A percentile compares a stretch with the other conserved stretches of the same genome.
Evolutionary conservation across 2,329 filamentous ascomycete species (phyloP).

Genomic region (Myriosclerotinia curreyana): DNA sequence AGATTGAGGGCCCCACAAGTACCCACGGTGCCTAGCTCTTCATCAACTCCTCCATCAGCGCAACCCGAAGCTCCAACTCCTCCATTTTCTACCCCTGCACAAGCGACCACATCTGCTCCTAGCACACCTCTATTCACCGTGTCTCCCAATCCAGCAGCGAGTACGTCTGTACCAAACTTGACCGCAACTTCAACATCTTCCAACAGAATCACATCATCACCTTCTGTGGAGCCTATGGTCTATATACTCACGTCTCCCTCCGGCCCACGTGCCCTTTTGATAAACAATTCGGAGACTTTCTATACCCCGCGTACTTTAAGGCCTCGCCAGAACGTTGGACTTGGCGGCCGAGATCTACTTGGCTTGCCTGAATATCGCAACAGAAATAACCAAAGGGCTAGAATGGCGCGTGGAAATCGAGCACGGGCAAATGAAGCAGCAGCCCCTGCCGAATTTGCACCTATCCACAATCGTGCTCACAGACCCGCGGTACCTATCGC

Average conservation of each 20-base stretch:
- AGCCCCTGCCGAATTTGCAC: slow-evolving; percentile 19
- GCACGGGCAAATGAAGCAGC: slow-evolving; percentile 24
- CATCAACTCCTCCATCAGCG: slow-evolving; percentile 20
- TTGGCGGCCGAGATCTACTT: slow-evolving; percentile 19
- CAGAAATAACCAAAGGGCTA: slow-evolving; percentile 28
- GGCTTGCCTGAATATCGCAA: slow-evolving; percentile 34
- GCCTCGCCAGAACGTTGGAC: slow-evolving; percentile 20
- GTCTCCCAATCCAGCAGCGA: slow-evolving; percentile 15
- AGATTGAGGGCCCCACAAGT: slow-evolving; percentile 27
- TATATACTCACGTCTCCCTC: slow-evolving; percentile 60
- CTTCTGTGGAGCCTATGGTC: slow-evolving; percentile 47
- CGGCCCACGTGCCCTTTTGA: slow-evolving; percentile 56
- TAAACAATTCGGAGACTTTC: slow-evolving; percentile 53
- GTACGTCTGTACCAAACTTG: slow-evolving; percentile 13
- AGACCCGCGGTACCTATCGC: slow-evolving; percentile 15
- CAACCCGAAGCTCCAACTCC: slow-evolving; percentile 18
- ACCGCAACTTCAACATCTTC: slow-evolving; percentile 20
- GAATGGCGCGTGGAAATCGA: slow-evolving; percentile 25
- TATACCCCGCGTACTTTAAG: slow-evolving; percentile 45
- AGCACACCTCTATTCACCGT: slow-evolving; percentile 1
- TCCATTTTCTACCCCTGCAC: slow-evolving; percentile 17
- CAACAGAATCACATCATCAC: slow-evolving; percentile 23
- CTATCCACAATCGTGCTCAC: slow-evolving; percentile 26
- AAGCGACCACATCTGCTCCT: slow-evolving; percentile 13
- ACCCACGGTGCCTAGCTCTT: slow-evolving; percentile 28